phyloP scores from a whole-genome alignment of 495 filamentous ascomycete genomes.

The Penicillium coprophilum region DNA sequence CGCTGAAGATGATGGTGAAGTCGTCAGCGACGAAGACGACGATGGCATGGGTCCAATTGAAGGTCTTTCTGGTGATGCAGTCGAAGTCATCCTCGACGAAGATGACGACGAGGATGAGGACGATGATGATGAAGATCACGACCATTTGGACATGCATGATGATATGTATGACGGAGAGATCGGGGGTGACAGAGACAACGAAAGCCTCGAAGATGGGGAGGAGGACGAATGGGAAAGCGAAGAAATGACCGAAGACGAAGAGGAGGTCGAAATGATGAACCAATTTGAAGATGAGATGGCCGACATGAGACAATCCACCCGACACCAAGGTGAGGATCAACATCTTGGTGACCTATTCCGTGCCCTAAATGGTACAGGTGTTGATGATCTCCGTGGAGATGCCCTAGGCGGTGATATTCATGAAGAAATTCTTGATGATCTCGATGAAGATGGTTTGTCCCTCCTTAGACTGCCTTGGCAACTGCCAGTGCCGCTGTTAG shows the following conservation, averaged over 20 bases:
- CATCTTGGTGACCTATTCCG: conserved; percentile 45
- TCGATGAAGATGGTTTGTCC: conserved; percentile 66
- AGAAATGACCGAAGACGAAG: conserved; percentile 54
- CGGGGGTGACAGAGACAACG: conserved; percentile 64
- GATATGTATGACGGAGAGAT: conserved; percentile 55
- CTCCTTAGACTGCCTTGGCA: neutral
- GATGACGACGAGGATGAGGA: conserved; percentile 61
- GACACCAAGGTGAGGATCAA: conserved; percentile 57
- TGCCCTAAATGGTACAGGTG: conserved; percentile 42
- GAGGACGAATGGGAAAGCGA: conserved; percentile 64
- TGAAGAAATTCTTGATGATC: conserved; percentile 62
- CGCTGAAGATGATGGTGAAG: conserved; percentile 76
- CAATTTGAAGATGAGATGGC: conserved; percentile 52
- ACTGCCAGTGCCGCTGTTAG: neutral
- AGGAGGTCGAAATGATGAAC: conserved; percentile 54
- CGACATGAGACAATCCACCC: conserved; percentile 66
- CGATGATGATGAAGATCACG: conserved; percentile 68
- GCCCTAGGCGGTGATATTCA: conserved; percentile 41
- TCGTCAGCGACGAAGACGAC: conserved; percentile 88
- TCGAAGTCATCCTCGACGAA: conserved; percentile 83
- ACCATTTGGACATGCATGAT: conserved; percentile 55
- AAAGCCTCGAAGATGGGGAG: conserved; percentile 55
- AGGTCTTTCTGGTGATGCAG: conserved; percentile 76
- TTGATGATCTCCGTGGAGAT: conserved; percentile 38
- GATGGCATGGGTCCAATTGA: conserved; percentile 82